Conservation (phyloP, 2,329 filamentous ascomycete species). For the Exophiala viscosa region DNA sequence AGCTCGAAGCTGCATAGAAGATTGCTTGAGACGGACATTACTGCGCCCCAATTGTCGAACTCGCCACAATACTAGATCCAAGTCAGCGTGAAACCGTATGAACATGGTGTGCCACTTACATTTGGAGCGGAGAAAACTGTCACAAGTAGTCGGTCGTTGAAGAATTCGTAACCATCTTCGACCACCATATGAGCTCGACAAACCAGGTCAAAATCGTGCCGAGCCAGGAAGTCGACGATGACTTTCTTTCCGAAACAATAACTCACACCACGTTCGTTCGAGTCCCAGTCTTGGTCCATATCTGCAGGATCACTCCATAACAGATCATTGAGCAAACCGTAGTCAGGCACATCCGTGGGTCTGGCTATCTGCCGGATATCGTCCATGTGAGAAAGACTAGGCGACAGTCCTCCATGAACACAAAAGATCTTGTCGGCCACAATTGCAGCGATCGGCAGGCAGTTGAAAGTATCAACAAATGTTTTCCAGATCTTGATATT, state of each 20-base stretch:
- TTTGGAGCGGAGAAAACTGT: slow-evolving; percentile 98
- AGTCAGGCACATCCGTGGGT: slow-evolving; percentile 95
- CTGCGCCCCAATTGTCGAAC: slow-evolving; percentile 98
- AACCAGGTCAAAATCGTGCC: slow-evolving; percentile 95
- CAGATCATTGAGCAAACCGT: slow-evolving; percentile 89
- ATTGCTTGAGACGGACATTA: slow-evolving; percentile 95
- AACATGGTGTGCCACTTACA: slow-evolving; percentile 55
- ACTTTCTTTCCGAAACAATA: slow-evolving; percentile 99
- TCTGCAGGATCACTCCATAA: slow-evolving; percentile 97
- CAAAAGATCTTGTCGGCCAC: slow-evolving; percentile 97
- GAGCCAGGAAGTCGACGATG: slow-evolving; percentile 89
- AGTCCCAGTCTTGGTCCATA: slow-evolving; percentile 97
- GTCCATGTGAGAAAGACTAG: slow-evolving; percentile 92
- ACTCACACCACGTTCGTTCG: slow-evolving; percentile 92
- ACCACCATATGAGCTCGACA: slow-evolving; percentile 99
- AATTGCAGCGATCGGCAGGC: slow-evolving; percentile 90
- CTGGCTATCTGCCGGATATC: slow-evolving; percentile 94
- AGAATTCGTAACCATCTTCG: slow-evolving; percentile 98
- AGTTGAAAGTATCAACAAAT: slow-evolving; percentile 95
- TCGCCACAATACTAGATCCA: slow-evolving; percentile 81
- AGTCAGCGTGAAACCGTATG: neutral
- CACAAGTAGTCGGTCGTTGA: slow-evolving; percentile 88
- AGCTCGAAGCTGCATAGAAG: slow-evolving; percentile 95
- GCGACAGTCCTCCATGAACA: slow-evolving; percentile 90
- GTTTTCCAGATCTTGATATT: slow-evolving; percentile 99